Conservation (phyloP, 495 filamentous ascomycete species). For the Elaphomyces granulatus region DNA sequence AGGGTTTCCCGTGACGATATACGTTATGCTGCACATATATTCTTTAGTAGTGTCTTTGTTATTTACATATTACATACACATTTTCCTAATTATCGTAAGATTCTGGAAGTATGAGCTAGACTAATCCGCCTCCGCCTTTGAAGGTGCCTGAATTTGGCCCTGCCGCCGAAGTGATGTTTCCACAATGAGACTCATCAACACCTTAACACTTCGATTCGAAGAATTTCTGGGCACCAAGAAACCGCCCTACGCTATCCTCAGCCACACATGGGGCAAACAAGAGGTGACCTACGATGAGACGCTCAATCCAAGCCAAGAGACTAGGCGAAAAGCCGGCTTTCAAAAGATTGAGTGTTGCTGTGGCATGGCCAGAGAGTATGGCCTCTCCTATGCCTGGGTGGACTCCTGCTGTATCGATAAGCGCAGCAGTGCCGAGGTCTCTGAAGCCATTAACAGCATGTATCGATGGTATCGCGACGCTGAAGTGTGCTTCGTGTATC, state of each 20-base stretch:
- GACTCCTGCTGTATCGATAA: conserved; percentile 30
- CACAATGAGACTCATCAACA: conserved; percentile 23
- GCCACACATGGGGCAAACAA: conserved; percentile 19
- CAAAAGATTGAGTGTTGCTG: background rate
- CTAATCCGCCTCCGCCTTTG: too few species aligned
- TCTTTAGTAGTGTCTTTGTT: too few species aligned
- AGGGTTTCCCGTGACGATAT: too few species aligned
- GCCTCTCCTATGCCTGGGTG: conserved; percentile 8
- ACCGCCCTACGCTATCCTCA: conserved; percentile 22
- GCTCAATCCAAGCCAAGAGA: too few species aligned
- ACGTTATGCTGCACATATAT: too few species aligned
- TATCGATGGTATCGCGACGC: conserved; percentile 23
- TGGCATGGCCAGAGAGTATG: background rate
- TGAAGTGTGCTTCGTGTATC: conserved; percentile 20
- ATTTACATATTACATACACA: too few species aligned
- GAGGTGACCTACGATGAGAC: conserved; percentile 21
- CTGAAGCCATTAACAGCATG: conserved; percentile 35
- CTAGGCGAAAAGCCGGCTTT: conserved; percentile 1
- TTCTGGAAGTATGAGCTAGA: too few species aligned
- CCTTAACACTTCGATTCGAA: conserved; percentile 12
- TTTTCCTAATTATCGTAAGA: too few species aligned
- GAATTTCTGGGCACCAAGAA: conserved; percentile 13
- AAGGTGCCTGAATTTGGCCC: too few species aligned
- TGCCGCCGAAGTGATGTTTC: too few species aligned
- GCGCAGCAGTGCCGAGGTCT: conserved; percentile 24